Evolutionary conservation across 176 grass and related monocot genomes (phyloP).

Genomic region (Oryza australiensis): DNA sequence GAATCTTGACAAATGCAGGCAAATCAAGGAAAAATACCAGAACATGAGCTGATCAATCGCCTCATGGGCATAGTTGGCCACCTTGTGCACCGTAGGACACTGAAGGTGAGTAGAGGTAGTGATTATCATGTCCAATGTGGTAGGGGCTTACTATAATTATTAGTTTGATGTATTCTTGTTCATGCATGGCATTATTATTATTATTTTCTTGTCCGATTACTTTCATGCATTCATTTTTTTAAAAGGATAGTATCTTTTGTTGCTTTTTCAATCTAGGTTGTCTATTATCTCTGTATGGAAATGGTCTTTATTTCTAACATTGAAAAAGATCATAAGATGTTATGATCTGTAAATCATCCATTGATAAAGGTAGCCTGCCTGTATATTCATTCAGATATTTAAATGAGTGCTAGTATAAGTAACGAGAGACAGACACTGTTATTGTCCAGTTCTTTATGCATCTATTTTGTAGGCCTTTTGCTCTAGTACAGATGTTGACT

Average conservation of each 20-base stretch:
- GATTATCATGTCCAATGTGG: not conserved
- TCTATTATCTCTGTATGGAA: not conserved
- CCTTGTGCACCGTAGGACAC: slow-evolving; percentile 74
- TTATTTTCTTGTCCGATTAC: not conserved
- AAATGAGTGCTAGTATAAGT: not conserved
- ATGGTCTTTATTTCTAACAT: not conserved
- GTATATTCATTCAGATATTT: not conserved
- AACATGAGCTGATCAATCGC: slow-evolving; percentile 64
- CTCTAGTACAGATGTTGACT: not conserved
- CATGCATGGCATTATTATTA: not conserved
- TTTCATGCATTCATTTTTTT: slow-evolving; percentile 10
- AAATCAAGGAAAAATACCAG: slow-evolving; percentile 66
- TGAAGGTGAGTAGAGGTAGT: slow-evolving; percentile 57
- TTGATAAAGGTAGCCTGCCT: not conserved
- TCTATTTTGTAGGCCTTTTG: not conserved
- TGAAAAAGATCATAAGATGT: slow-evolving; percentile 2
- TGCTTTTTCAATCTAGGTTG: not conserved
- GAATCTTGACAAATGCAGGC: slow-evolving; percentile 41
- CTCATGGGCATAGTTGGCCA: slow-evolving; percentile 85
- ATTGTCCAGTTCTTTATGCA: not conserved
- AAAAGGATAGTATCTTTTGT: not conserved
- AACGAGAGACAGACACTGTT: not conserved
- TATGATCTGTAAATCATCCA: slow-evolving; percentile 6
- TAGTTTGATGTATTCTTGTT: slow-evolving; percentile 14
- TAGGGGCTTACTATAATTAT: not conserved